Evolutionary conservation across 257 asterid genomes (phyloP).

Genomic region (Solanum medicagineum): DNA sequence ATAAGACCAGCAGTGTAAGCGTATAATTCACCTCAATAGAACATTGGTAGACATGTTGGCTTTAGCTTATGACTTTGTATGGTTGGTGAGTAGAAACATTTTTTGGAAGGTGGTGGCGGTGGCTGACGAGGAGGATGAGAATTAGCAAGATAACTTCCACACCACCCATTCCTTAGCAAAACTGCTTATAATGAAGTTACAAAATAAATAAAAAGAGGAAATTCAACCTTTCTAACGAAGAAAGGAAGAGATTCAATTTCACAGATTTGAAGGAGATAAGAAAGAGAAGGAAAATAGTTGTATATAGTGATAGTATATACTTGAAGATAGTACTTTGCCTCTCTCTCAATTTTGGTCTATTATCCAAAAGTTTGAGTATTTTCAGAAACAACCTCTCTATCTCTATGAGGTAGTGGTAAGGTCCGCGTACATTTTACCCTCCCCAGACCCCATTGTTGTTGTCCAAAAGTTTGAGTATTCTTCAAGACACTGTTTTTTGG

Average conservation of each 20-base stretch:
- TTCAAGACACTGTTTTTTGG: not conserved
- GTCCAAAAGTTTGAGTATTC: not conserved
- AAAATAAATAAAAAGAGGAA: not conserved
- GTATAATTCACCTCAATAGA: not conserved
- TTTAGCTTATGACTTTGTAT: not conserved
- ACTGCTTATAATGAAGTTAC: not conserved
- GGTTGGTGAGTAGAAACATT: not conserved
- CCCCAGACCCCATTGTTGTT: too few relatives aligned
- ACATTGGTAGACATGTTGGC: not conserved
- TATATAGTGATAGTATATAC: not conserved
- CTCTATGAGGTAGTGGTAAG: too few relatives aligned
- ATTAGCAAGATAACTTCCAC: not conserved
- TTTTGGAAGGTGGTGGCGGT: not conserved
- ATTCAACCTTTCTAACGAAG: not conserved
- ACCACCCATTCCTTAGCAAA: not conserved
- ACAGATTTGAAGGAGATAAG: not conserved
- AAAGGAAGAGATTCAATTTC: not conserved
- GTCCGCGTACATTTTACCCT: too few relatives aligned
- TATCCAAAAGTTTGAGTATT: not conserved
- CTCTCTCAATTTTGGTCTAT: not conserved
- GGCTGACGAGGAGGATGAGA: not conserved
- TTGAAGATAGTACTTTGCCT: not conserved
- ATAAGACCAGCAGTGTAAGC: not conserved
- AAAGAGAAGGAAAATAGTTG: not conserved
- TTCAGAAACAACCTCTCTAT: too few relatives aligned